Conservation (phyloP, 495 filamentous ascomycete genomes). For the Xanthoparmelia taractica region DNA sequence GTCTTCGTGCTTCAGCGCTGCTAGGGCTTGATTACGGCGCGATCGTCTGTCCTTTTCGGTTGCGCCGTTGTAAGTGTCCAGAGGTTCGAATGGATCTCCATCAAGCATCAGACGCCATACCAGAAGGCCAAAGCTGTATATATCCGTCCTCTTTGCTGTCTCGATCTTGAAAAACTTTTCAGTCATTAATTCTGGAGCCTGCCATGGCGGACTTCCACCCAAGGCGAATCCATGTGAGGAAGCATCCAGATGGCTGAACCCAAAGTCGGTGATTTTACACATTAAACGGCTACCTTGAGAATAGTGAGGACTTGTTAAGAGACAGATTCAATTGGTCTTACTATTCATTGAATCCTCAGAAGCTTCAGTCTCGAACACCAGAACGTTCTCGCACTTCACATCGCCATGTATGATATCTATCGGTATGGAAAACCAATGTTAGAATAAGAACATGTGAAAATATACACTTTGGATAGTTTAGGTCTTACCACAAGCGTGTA, state of each 20-base stretch:
- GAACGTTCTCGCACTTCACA: constrained; percentile 28
- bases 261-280: constrained; percentile 29
- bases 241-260: constrained; percentile 15
- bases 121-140: constrained; percentile 30
- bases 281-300: constrained; percentile 14
- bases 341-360: too few relatives aligned
- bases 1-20: constrained; percentile 23
- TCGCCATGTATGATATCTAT: constrained; percentile 28
- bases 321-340: too few relatives aligned
- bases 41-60: constrained; percentile 18
- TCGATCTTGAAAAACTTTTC: constrained; percentile 27
- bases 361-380: constrained; percentile 24
- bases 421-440: too few relatives aligned
- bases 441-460: too few relatives aligned
- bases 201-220: constrained; percentile 28
- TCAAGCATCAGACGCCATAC: constrained; percentile 27
- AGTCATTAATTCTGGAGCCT: constrained; percentile 26
- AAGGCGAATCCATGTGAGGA: constrained; percentile 18
- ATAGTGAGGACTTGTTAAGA: too few relatives aligned
- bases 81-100: constrained; percentile 26
- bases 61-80: constrained; percentile 17
- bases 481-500: constrained; percentile 31
- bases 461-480: too few relatives aligned
- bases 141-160: constrained; percentile 27
- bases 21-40: constrained; percentile 23